Base-by-base conservation (phyloP, 2,329 filamentous ascomycete genomes). In the Calcarisporium arbuscula region DNA sequence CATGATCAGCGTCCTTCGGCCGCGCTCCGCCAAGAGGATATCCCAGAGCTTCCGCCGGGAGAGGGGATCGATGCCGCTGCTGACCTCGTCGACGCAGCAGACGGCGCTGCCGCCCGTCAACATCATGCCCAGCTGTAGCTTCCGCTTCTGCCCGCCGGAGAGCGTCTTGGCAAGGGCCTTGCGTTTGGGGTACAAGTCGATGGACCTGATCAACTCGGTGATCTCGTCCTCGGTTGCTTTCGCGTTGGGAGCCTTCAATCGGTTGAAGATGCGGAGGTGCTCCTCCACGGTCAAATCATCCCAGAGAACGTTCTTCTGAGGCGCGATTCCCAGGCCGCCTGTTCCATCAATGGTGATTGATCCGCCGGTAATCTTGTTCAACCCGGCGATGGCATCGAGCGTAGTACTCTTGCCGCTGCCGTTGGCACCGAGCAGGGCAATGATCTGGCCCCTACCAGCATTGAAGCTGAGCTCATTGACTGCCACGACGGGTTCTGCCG, bases 261-360 rank as follows among this genome's bases (percentile, higher is more conserved):
- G 70, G 54, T 92, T 90, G 64, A 95, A 95, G 32, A 94, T 85
- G 8, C 64, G 62, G 12, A 95, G 77, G 50, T 95, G 89, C 56
- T 95, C 87, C 49, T 80, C 76, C 1, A 94, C 87, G 0, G 85
- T 94, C 36, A 95, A 63, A 38, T 88, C 81, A 47, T 90, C 83
- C 88, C 89, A 95, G 20, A 95, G 71, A 6, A 95, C 89, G 48
- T 95, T 95, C 66, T 90, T 89, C 55, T 95, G 89, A 0, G 89
- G 89, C 37, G 87, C 90, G 27, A 94, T 80, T 11, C 89, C 89
- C 15, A 95, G 71, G 0, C 85, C 86, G 8, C 85, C 85, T 8
- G 77, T 80, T 1, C 80, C 81, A 44, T 89, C 80, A 29, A 95
- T 80, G 17, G 74, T 76, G 45, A 95, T 92, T 4, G 70, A 70